A percentile compares a stretch with the other conserved stretches of the same genome.
These are phyloP conservation scores for Acanthamoeba royreba DNA, from an alignment of 208 protist species.

Conservation along the genomic window DNA sequence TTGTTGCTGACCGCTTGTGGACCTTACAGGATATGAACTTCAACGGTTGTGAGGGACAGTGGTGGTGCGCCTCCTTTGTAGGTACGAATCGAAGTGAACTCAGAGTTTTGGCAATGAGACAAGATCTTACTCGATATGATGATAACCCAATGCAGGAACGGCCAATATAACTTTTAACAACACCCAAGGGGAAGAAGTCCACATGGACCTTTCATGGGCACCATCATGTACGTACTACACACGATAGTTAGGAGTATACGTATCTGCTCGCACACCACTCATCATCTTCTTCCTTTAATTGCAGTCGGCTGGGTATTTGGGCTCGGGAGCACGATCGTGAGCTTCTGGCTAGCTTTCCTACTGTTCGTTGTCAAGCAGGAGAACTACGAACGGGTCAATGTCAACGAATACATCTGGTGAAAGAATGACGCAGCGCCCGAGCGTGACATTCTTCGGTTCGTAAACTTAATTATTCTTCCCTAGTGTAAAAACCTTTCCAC, in stretches of 20 bases:
- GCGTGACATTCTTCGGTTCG: too few species aligned
- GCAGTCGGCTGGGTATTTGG: constrained; percentile 41
- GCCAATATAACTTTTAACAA: background rate
- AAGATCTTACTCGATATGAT: too few species aligned
- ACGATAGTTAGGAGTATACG: too few species aligned
- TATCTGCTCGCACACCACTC: too few species aligned
- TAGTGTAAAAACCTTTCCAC: too few species aligned
- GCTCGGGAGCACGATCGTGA: constrained; percentile 28
- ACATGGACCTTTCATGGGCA: constrained; percentile 2
- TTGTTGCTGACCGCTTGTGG: too few species aligned
- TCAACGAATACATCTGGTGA: constrained; percentile 28
- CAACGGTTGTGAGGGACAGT: background rate
- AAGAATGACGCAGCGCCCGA: background rate
- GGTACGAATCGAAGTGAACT: too few species aligned
- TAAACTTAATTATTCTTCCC: background rate
- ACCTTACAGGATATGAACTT: background rate
- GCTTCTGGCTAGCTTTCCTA: background rate
- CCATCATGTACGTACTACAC: background rate
- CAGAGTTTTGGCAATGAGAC: too few species aligned
- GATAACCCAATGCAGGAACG: too few species aligned
- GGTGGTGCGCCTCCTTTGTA: constrained; percentile 13
- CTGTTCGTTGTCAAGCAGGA: constrained; percentile 37
- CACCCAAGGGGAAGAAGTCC: background rate
- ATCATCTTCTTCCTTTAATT: too few species aligned
- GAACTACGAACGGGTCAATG: constrained; percentile 5